Evolutionary conservation across 2,329 filamentous ascomycete species (phyloP), one percentile per base, ranked within the genome.

Genomic region (Pseudocercospora vitis): DNA sequence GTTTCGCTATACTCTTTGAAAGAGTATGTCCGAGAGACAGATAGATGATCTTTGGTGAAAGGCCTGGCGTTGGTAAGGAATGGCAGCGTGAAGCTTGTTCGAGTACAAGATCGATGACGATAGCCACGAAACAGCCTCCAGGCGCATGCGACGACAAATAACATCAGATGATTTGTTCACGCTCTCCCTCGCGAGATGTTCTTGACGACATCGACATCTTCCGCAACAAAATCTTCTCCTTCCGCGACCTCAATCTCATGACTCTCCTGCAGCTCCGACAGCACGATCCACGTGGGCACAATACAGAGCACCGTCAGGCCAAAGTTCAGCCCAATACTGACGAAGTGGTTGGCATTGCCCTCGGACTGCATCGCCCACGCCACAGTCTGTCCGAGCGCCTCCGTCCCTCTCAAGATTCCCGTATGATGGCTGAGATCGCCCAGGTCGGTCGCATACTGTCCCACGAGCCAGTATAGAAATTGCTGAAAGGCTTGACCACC

Each of bases 1-100:
- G 1, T 63, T 63, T 47, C 53, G 58, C 45, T 63, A 62, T 32
- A 50, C 52, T n/a, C 24, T 54, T 21, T 50, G 18, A 40, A 8
- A 12, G 21, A 7, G 16, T 23, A n/a, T n/a, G n/a, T n/a, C n/a
- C n/a, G n/a, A n/a, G n/a, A n/a, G n/a, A n/a, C n/a, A n/a, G n/a
- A n/a, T n/a, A n/a, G n/a, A n/a, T n/a, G n/a, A n/a, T n/a, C n/a
- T n/a, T n/a, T n/a, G n/a, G n/a, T n/a, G n/a, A n/a, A n/a, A n/a
- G n/a, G n/a, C n/a, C n/a, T n/a, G n/a, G n/a, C n/a, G n/a, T n/a
- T n/a, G n/a, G n/a, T n/a, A n/a, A n/a, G n/a, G n/a, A n/a, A n/a
- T n/a, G n/a, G n/a, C n/a, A n/a, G n/a, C n/a, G n/a, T n/a, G n/a
- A n/a, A n/a, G n/a, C n/a, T n/a, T n/a, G n/a, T n/a, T n/a, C n/a